phyloP scores from a whole-genome alignment of 73 alveolate species.

The Paramecium primaurelia region DNA sequence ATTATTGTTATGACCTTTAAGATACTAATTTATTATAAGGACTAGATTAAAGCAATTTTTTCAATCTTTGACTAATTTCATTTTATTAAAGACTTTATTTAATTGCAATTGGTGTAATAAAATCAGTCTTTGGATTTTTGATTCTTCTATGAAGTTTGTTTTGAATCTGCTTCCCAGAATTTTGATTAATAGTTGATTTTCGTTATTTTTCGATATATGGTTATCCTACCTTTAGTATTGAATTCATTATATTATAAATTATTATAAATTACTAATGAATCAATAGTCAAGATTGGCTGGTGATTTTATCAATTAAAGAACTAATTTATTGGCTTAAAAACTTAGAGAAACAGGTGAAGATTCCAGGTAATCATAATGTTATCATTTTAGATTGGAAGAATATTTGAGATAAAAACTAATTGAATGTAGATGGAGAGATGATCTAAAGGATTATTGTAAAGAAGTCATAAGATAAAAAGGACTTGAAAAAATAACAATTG shows the following conservation, averaged over 20 bases:
- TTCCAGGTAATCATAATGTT: conserved; percentile 11
- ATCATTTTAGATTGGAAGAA: conserved; percentile 67
- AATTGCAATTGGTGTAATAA: background rate
- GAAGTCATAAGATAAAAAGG: conserved; percentile 80
- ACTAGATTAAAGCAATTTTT: background rate
- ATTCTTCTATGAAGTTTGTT: background rate
- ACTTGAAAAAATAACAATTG: conserved; percentile 76
- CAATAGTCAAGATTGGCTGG: background rate
- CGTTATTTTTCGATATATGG: background rate
- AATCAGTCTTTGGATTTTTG: background rate
- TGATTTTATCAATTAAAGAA: conserved; percentile 28
- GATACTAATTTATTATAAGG: background rate
- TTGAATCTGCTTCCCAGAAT: background rate
- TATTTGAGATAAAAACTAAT: conserved; percentile 74
- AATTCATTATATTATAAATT: background rate
- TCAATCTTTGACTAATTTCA: background rate
- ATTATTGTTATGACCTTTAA: background rate
- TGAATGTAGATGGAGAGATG: conserved; percentile 83
- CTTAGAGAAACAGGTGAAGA: conserved; percentile 53
- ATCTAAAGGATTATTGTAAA: conserved; percentile 70
- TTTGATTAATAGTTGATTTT: background rate
- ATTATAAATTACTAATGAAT: background rate
- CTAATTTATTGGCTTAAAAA: conserved; percentile 15
- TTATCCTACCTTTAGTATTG: background rate
- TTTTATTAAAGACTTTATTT: background rate